Evolutionary conservation across 2,329 filamentous ascomycete genomes (phyloP), one percentile per base, ranked within the genome.

Genomic region (Pestalotiopsis sp.): DNA sequence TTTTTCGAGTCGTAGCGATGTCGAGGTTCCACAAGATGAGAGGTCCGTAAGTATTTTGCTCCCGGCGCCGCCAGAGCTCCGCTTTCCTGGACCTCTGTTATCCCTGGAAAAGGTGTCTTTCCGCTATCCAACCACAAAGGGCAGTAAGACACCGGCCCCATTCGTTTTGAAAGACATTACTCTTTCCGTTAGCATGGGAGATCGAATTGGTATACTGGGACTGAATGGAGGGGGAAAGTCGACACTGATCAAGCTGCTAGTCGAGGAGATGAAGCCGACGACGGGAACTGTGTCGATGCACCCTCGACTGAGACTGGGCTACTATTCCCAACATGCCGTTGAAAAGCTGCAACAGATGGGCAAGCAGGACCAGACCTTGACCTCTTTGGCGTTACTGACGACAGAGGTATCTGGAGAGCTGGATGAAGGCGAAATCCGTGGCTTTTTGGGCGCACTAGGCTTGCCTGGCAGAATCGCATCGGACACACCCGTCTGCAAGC

Each of bases 171-270:
- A 89, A 25, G 88, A 90, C 9, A 80, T 95, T 38, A 88, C 86
- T 64, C 80, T 97, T 13, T 91, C 90, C 0, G 86, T 97, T 13
- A 87, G 92, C 69, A 88, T 90, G 77, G 92, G 93, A 11, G 92
- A 94, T 71, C 87, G 93, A 1, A 83, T 95, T 27, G 94, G 92
- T 0, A 85, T 97, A 56, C 84, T 94, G 27, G 94, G 94, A 0
- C 84, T 96, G 58, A 97, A 97, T 77, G 94, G 94, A 1, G 88
- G 89, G 0, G 94, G 94, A 2, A 97, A 97, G 78, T 94, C 92
- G 1, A 96, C 94, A 0, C 83, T 97, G 11, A 85, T 95, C 69
- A 90, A 88, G 62, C 81, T 95, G 4, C 85, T 95, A 2, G 89
- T 90, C n/a, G 89, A 87, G 0, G 84, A 85, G 14, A 78, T 85